These are phyloP conservation scores for Haplographium delicatum DNA, from an alignment of 495 filamentous ascomycete genomes.

Conservation along the genomic window DNA sequence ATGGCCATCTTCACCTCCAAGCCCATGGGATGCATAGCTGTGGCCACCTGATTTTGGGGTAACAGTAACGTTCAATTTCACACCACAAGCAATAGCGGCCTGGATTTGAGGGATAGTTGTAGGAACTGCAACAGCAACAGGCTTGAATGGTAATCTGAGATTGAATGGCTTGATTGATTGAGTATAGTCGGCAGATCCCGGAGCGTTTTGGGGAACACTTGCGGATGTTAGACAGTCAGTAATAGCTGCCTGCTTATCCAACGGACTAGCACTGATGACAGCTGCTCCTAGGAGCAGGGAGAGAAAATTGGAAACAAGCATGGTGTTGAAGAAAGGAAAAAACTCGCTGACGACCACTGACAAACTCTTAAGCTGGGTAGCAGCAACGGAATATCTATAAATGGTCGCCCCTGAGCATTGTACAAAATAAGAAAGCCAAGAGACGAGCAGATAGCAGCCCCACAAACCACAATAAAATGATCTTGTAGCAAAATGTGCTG, in stretches of 20 bases:
- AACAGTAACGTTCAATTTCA: neutral
- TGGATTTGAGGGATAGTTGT: conserved; percentile 6
- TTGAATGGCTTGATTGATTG: conserved; percentile 11
- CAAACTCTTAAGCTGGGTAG: no score
- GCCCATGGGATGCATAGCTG: conserved; percentile 51
- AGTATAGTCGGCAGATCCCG: neutral
- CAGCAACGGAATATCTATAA: no score
- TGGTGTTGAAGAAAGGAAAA: no score
- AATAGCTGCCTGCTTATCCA: neutral
- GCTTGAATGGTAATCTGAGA: conserved; percentile 1
- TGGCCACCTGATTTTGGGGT: conserved; percentile 52
- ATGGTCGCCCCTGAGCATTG: no score
- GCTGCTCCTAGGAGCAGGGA: no score
- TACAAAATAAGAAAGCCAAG: no score
- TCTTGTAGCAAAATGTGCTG: no score
- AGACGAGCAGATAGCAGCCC: no score
- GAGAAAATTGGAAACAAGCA: no score
- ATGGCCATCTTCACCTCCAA: conserved; percentile 43
- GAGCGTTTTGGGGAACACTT: neutral
- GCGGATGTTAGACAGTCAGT: neutral
- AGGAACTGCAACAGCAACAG: conserved; percentile 1
- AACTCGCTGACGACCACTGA: no score
- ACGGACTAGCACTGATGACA: neutral
- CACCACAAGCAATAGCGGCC: conserved; percentile 14
- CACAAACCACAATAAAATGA: no score